Conservation (phyloP, 495 filamentous ascomycete genomes). For the Patellaria atrata region DNA sequence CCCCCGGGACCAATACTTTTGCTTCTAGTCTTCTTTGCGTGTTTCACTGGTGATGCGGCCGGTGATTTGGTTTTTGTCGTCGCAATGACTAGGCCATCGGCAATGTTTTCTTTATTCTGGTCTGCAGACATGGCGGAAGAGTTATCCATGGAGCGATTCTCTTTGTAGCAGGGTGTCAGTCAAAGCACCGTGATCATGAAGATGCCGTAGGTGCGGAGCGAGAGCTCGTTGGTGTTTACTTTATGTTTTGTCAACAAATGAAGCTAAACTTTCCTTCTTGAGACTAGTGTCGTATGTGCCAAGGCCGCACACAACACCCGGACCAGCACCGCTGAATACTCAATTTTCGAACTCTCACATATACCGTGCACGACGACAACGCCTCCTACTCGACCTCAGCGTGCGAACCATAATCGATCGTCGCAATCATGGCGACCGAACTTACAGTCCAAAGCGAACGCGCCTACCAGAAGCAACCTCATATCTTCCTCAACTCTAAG, state of each 20-base stretch:
- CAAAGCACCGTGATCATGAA: too few species aligned
- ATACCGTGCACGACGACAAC: neutral
- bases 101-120: slow-evolving; percentile 19
- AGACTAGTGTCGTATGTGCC: too few species aligned
- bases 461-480: slow-evolving; percentile 61
- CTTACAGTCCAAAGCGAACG: slow-evolving; percentile 26
- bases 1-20: slow-evolving; percentile 92
- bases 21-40: slow-evolving; percentile 65
- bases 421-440: slow-evolving; percentile 27
- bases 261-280: too few species aligned
- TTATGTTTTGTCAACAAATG: too few species aligned
- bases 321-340: neutral
- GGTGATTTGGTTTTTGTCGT: slow-evolving; percentile 10
- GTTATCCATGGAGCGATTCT: slow-evolving; percentile 17
- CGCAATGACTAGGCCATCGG: slow-evolving; percentile 13
- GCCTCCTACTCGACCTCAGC: neutral
- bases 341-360: slow-evolving; percentile 1
- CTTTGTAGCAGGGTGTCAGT: too few species aligned
- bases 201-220: too few species aligned
- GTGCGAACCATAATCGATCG: slow-evolving; percentile 1
- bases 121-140: slow-evolving; percentile 13
- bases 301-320: too few species aligned
- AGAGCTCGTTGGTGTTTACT: too few species aligned
- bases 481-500: slow-evolving; percentile 97
- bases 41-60: slow-evolving; percentile 19